Percentiles rank a stretch among this genome's conserved stretches.
Conservation (phyloP, 164 flowering plant species). For the Vitis vinifera region ASM3070453v1 NC_081812.1:12082001-12082500, state of each 20-base stretch:
- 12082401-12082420: constrained; percentile 89
- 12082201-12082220: constrained; percentile 50
- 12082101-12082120: constrained; percentile 81
- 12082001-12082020: constrained; percentile 60
- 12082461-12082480: constrained; percentile 74
- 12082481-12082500: constrained; percentile 90
- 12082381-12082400: constrained; percentile 77
- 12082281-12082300: no score
- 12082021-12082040: constrained; percentile 56
- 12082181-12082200: constrained; percentile 57
- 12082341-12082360: constrained; percentile 80
- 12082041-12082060: constrained; percentile 54
- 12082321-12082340: background rate
- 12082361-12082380: constrained; percentile 88
- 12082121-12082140: constrained; percentile 81
- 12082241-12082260: background rate
- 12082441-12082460: constrained; percentile 74
- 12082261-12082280: background rate
- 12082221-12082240: background rate
- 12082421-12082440: constrained; percentile 67
- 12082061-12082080: constrained; percentile 75
- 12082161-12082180: constrained; percentile 59
- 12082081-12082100: constrained; percentile 79
- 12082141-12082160: constrained; percentile 93
- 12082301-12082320: background rate